These are phyloP conservation scores for Globisporangium cylindrosporum DNA, from an alignment of 352 stramenopile species.

Conservation along the genomic window DNA sequence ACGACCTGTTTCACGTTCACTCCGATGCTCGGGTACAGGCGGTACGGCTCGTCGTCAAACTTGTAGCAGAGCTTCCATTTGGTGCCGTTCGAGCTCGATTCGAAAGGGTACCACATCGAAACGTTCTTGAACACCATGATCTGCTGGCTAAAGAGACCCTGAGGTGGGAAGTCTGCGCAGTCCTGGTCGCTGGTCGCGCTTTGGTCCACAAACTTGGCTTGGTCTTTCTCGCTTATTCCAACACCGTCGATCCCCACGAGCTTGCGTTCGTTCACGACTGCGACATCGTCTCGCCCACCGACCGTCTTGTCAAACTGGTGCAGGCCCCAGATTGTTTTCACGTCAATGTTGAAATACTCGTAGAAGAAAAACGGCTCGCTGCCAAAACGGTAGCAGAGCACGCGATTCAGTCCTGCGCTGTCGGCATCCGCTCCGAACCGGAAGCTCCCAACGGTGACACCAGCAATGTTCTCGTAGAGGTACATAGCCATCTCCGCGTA, in stretches of 20 bases:
- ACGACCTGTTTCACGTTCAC: slow-evolving; percentile 57
- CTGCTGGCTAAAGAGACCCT: slow-evolving; percentile 32
- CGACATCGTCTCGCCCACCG: slow-evolving; percentile 32
- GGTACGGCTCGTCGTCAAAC: slow-evolving; percentile 52
- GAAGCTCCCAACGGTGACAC: slow-evolving; percentile 44
- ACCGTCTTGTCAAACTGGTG: slow-evolving; percentile 20
- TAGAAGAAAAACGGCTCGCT: slow-evolving; percentile 56
- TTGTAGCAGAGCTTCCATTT: slow-evolving; percentile 65
- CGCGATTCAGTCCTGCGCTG: slow-evolving; percentile 35
- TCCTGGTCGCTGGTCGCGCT: slow-evolving; percentile 21
- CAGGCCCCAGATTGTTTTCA: slow-evolving; percentile 60
- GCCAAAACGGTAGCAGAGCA: slow-evolving; percentile 64
- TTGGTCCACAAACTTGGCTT: slow-evolving; percentile 49
- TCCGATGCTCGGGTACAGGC: slow-evolving; percentile 36
- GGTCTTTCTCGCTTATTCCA: slow-evolving; percentile 45
- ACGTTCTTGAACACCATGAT: slow-evolving; percentile 39
- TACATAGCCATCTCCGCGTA: slow-evolving; percentile 62
- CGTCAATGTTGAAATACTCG: slow-evolving; percentile 46
- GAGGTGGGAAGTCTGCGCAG: slow-evolving; percentile 32
- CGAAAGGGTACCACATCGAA: slow-evolving; percentile 54
- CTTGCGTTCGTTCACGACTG: slow-evolving; percentile 61
- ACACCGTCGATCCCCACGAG: slow-evolving; percentile 49
- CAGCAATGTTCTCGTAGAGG: slow-evolving; percentile 52
- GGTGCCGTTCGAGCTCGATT: slow-evolving; percentile 40
- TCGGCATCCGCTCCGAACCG: slow-evolving; percentile 30